Percentiles rank a stretch among this genome's conserved stretches.
Conservation (phyloP, 768 basidiomycete species). For the Leucosporidium yakuticum region DNA sequence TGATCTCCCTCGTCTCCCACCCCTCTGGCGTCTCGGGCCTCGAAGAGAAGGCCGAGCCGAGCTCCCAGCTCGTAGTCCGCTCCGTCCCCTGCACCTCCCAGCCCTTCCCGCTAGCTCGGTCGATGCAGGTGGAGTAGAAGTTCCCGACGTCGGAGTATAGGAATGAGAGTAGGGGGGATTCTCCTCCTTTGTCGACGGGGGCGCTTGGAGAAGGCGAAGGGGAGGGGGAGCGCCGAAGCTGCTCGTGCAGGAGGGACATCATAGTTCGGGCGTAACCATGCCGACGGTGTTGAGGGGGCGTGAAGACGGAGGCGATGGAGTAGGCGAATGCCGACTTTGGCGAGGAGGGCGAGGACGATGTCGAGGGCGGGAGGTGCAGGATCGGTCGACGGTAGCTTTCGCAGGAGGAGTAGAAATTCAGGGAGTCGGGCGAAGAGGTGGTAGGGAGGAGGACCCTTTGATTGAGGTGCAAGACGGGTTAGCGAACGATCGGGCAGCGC, state of each 20-base stretch:
- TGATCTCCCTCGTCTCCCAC: no score
- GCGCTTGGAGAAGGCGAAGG: not conserved
- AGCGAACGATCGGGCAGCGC: no score
- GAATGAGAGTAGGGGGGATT: not conserved
- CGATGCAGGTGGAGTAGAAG: not conserved
- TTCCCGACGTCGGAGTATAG: constrained; percentile 1
- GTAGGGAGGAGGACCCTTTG: not conserved
- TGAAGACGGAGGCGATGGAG: constrained; percentile 1
- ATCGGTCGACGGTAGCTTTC: not conserved
- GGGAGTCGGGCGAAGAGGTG: not conserved
- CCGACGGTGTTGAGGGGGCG: not conserved
- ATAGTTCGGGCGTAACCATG: not conserved
- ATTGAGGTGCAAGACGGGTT: not conserved
- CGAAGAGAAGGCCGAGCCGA: not conserved
- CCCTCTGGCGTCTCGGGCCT: not conserved
- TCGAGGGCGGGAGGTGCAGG: not conserved
- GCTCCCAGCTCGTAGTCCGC: not conserved
- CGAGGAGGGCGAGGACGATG: not conserved
- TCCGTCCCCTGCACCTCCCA: not conserved
- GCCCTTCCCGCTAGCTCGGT: not conserved
- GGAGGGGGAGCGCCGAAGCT: not conserved
- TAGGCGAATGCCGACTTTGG: not conserved
- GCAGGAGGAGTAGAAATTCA: not conserved
- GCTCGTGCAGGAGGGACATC: not conserved
- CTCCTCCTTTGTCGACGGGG: not conserved